These are phyloP conservation scores for Pseudocercospora musae DNA, from an alignment of 2,329 filamentous ascomycete genomes.

Conservation along the genomic window DNA sequence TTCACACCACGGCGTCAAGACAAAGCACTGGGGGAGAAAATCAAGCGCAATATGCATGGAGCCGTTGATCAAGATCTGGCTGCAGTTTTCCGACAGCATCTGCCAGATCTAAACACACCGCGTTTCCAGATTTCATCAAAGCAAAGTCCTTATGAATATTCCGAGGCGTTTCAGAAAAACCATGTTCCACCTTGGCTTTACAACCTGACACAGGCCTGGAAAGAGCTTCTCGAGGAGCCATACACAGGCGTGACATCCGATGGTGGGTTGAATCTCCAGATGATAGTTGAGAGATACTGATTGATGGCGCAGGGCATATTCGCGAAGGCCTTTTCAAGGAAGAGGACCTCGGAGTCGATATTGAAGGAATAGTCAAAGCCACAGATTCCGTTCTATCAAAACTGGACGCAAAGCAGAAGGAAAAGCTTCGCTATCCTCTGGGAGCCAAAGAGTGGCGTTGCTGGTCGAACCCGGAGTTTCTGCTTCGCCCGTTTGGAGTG, in stretches of 20 bases:
- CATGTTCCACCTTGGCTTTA: conserved; percentile 30
- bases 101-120: conserved; percentile 58
- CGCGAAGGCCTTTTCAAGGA: conserved; percentile 34
- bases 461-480: conserved; percentile 70
- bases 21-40: not conserved
- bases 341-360: conserved; percentile 63
- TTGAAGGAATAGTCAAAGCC: conserved; percentile 54
- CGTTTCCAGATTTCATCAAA: conserved; percentile 61
- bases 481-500: conserved; percentile 65
- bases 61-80: conserved; percentile 17
- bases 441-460: conserved; percentile 70
- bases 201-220: conserved; percentile 24
- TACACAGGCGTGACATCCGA: conserved; percentile 69
- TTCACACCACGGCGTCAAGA: not conserved
- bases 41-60: conserved; percentile 3
- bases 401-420: conserved; percentile 50
- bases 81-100: conserved; percentile 51
- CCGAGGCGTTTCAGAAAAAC: conserved; percentile 32
- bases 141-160: conserved; percentile 61
- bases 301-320: conserved; percentile 21
- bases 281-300: not conserved
- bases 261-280: conserved; percentile 43
- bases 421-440: conserved; percentile 57
- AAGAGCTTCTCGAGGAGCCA: conserved; percentile 52
- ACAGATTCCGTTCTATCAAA: conserved; percentile 47